A percentile compares a stretch with the other conserved stretches of the same genome.
These are phyloP conservation scores for Capronia coronata DNA, from an alignment of 2,329 filamentous ascomycete species.

Conservation along the genomic window DNA sequence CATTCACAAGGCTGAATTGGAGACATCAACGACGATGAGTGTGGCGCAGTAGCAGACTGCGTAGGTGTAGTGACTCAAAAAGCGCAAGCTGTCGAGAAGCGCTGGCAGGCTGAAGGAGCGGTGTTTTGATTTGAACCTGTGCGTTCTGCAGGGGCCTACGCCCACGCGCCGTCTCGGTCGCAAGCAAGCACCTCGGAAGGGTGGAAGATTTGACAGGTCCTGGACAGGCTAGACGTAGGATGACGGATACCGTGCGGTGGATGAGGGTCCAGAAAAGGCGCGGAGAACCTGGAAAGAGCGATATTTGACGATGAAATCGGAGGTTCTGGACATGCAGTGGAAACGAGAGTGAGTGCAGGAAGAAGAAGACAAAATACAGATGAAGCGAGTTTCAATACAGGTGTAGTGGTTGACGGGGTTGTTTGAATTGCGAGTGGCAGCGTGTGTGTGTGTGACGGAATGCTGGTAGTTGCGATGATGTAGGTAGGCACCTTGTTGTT, in stretches of 20 bases:
- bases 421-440: not conserved
- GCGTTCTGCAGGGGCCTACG: constrained; percentile 8
- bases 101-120: constrained; percentile 1
- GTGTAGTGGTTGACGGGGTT: not conserved
- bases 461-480: constrained; percentile 1
- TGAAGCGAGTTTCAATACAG: constrained; percentile 4
- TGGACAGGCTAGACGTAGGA: constrained; percentile 6
- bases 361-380: not conserved
- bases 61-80: not conserved
- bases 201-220: constrained; percentile 5
- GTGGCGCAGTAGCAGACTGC: constrained; percentile 2
- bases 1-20: constrained; percentile 16
- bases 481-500: not conserved
- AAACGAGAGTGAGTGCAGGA: not conserved
- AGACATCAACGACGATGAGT: constrained; percentile 22
- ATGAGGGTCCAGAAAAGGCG: not conserved
- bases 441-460: constrained; percentile 5
- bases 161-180: constrained; percentile 15
- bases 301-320: not conserved
- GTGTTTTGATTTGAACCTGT: constrained; percentile 8
- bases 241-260: constrained; percentile 2
- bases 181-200: constrained; percentile 6
- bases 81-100: not conserved
- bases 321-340: not conserved
- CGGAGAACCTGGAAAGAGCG: constrained; percentile 12